Evolutionary conservation across 1,284 basidiomycete genomes (phyloP), one percentile per base, ranked within the genome.

Genomic region (Singerocomus rubriflavus): DNA sequence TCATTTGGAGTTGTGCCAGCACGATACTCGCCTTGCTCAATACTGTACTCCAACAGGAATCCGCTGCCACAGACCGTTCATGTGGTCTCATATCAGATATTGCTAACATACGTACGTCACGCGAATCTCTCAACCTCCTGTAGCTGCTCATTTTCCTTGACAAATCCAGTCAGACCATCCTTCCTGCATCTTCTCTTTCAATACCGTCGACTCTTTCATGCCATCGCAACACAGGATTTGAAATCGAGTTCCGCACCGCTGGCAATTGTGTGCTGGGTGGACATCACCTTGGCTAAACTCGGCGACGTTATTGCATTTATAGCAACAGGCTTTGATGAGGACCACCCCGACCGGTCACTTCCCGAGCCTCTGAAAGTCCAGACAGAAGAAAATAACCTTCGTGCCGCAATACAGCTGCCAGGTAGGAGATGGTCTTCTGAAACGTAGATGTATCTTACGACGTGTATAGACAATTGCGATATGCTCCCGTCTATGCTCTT

Each of bases 321-420:
- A 27, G 68, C 75, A 4, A 62, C 66, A 2, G 72, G 72, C 4
- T 57, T 67, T 25, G 54, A 58, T 21, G 44, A 46, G 17, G 48
- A 58, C 31, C 40, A 51, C 9, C 39, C 53, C 5, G 50, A 57
- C 14, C 37, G 53, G 4, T 44, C 51, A n/a, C 49, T 63, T 32
- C 60, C 70, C 7, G 54, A 66, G 14, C 65, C 61, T 44, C 59
- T 84, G 49, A 60, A 57, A 47, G 63, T 55, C 29, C 74, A 78
- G 43, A 71, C 70, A 48, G 73, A 78, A 32, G 74, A 79, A 16
- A 77, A 81, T 50, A 67, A 65, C 46, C 60, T 87, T 29, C 73
- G 73, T 36, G 83, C 83, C 38, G 80, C 82, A 2, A 68, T 76
- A 16, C 85, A 88, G 56, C 65, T 90, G 14, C 86, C 88, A 50